Conservation (phyloP, 768 basidiomycete genomes). For the Grammothele lineata region DNA sequence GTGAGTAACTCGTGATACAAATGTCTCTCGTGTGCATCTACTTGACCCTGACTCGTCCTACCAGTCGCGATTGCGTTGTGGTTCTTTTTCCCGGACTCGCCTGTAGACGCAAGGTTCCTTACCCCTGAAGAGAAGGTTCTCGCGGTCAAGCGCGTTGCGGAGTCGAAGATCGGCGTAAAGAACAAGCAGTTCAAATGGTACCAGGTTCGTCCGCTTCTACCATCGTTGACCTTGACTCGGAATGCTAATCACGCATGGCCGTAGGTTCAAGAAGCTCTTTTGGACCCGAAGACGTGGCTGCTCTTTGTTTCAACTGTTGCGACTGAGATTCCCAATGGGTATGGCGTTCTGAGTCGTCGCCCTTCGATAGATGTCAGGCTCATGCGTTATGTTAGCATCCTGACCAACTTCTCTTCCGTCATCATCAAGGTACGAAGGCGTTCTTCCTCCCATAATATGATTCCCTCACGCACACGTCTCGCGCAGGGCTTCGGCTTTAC, state of each 20-base stretch:
- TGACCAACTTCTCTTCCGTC: constrained; percentile 20
- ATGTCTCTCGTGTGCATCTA: too few species aligned
- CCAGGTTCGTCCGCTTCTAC: constrained; percentile 26
- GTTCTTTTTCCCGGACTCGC: constrained; percentile 34
- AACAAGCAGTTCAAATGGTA: constrained; percentile 33
- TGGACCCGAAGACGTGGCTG: constrained; percentile 34
- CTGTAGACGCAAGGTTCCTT: constrained; percentile 29
- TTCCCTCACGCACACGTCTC: too few species aligned
- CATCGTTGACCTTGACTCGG: too few species aligned
- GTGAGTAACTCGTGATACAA: too few species aligned
- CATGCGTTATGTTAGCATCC: too few species aligned
- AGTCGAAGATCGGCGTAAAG: constrained; percentile 29
- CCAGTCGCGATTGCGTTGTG: constrained; percentile 21
- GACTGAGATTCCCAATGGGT: constrained; percentile 32
- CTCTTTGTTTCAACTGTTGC: constrained; percentile 30
- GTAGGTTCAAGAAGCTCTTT: constrained; percentile 13
- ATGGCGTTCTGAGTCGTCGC: neutral
- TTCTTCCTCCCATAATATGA: too few species aligned
- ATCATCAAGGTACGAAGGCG: constrained; percentile 24
- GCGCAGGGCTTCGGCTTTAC: constrained; percentile 18
- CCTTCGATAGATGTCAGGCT: too few species aligned
- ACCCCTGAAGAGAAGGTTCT: constrained; percentile 28
- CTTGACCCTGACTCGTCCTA: too few species aligned
- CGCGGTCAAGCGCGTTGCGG: constrained; percentile 34
- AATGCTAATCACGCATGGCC: neutral